Base-by-base conservation (phyloP, 495 filamentous ascomycete genomes). In the Copromyces sp. region DNA sequence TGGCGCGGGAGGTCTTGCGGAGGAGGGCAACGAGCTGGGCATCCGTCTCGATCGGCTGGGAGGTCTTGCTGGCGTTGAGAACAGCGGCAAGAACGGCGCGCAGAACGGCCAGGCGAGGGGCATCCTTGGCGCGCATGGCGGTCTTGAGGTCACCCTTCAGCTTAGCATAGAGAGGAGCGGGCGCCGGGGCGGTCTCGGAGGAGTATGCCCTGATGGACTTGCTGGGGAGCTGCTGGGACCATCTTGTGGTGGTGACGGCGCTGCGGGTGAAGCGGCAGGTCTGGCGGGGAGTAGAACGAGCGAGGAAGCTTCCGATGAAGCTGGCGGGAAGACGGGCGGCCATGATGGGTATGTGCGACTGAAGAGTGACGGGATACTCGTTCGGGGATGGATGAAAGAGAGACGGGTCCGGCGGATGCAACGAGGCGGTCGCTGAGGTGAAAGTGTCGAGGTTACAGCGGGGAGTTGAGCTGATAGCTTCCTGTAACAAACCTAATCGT, bases 91-190 rank as follows among this genome's bases (percentile, higher is more conserved):
- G 81, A 71, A 90, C 76, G n/a, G 83, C 75, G 71, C 87, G 86
- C 68, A 89, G 80, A 16, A 88, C 88, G 68, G 81, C 75, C 24
- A 89, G 84, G 24, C 86, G 82, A 37, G 82, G 80, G 65, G 85
- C 80, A 75, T 89, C 87, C 78, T 89, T 90, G 59, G 80, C 81
- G 47, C 84, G 83, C 88, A 90, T 89, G 68, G 88, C 87, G 42
- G 82, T 78, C 78, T 90, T 90, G 70, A 90, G 80, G 73, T 90
- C 88, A 65, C 79, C 80, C 70, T 87, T 89, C 71, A 85, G 74
- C 75, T 79, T 86, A 61, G 79, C 74, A 24, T 84, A 78, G 6
- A 85, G 79, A 9, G 82, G 81, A n/a, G 83, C 81, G 40, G 82
- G 78, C 3, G 82, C 74, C 12, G 80, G 75, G 24, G 77, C 70